phyloP scores from a whole-genome alignment of 208 protist species.

The Trichomonas gallinae region DNA sequence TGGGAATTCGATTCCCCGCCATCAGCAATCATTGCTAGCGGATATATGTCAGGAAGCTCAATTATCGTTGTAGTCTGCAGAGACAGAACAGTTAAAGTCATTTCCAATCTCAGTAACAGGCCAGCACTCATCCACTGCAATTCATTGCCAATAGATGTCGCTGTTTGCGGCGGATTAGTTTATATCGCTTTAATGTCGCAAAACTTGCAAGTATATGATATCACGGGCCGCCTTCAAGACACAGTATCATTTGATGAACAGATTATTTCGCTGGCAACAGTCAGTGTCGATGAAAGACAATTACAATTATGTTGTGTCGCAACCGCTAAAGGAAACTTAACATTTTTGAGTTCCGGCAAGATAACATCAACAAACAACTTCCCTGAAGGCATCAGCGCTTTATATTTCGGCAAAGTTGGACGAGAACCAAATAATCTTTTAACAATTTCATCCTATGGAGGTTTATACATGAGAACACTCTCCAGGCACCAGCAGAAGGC shows the following conservation, averaged over 20 bases:
- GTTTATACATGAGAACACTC: not conserved
- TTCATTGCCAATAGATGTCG: not conserved
- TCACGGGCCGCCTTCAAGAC: not conserved
- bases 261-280: not conserved
- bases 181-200: not conserved
- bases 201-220: constrained; percentile 5
- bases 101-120: not conserved
- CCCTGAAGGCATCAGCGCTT: not conserved
- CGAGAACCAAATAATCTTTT: not conserved
- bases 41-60: not conserved
- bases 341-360: not conserved
- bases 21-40: not conserved
- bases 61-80: not conserved
- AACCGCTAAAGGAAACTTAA: not conserved
- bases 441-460: not conserved
- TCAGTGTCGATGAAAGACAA: not conserved
- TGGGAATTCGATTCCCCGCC: not conserved
- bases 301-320: not conserved
- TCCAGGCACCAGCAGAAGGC: not conserved
- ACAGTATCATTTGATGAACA: constrained; percentile 10
- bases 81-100: not conserved
- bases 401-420: not conserved
- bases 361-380: not conserved
- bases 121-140: not conserved
- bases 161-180: not conserved